phyloP scores from a whole-genome alignment of 2,329 filamentous ascomycete genomes.

The Penicillium brevicompactum region DNA sequence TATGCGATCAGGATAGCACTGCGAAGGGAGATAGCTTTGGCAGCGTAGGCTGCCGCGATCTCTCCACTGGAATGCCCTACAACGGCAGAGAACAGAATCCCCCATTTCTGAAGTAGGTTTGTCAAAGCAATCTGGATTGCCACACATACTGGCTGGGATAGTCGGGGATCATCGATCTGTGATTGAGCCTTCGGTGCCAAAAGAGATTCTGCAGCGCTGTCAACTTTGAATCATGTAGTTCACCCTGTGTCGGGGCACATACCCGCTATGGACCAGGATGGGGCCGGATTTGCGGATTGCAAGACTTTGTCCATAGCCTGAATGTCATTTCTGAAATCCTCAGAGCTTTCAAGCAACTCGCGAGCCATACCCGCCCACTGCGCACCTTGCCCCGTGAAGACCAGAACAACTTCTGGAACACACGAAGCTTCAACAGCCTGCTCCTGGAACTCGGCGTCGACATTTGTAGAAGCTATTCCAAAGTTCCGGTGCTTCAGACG shows the following conservation, averaged over 20 bases:
- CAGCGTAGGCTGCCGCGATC: constrained; percentile 24
- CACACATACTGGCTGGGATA: constrained; percentile 19
- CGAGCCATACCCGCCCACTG: constrained; percentile 10
- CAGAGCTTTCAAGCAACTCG: neutral
- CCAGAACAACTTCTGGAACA: neutral
- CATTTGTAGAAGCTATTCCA: too few species aligned
- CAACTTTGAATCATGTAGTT: neutral
- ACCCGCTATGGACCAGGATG: constrained; percentile 4
- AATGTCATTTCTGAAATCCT: neutral
- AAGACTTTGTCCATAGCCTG: constrained; percentile 1
- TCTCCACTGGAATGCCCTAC: constrained; percentile 27
- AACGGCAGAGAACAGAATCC: constrained; percentile 12
- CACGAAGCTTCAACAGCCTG: too few species aligned
- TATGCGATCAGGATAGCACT: constrained; percentile 17
- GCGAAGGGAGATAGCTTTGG: constrained; percentile 9
- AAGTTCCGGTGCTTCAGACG: too few species aligned
- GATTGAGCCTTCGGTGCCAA: neutral
- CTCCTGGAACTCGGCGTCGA: too few species aligned
- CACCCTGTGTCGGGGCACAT: neutral
- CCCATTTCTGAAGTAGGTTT: constrained; percentile 10
- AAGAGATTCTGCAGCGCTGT: neutral
- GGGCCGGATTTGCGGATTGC: neutral
- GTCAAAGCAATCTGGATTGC: constrained; percentile 22
- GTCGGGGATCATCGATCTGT: neutral
- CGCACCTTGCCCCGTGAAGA: constrained; percentile 20